A percentile compares a stretch with the other conserved stretches of the same genome.
Conservation (phyloP, 345 rosid species). For the Tarenaya hassleriana region DNA sequence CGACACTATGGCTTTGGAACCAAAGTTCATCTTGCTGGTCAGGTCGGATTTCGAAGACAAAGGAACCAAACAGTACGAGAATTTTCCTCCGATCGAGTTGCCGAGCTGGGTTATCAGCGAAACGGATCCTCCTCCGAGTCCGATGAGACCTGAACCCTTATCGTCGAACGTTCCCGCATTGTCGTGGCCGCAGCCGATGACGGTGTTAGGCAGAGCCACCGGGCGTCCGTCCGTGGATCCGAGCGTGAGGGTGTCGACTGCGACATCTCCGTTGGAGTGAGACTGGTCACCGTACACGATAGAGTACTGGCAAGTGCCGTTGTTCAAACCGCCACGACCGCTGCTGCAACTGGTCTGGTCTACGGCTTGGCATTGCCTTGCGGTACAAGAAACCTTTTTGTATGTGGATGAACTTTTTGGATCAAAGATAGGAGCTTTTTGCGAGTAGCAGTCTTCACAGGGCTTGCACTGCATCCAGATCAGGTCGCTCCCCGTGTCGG, state of each 20-base stretch:
- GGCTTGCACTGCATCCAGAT: constrained; percentile 30
- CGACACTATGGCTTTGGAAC: constrained; percentile 39
- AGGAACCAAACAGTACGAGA: constrained; percentile 62
- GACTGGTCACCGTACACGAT: constrained; percentile 36
- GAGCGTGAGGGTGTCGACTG: constrained; percentile 40
- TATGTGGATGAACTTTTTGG: constrained; percentile 23
- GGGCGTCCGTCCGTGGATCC: constrained; percentile 35
- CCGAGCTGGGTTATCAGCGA: constrained; percentile 49
- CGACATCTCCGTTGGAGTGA: constrained; percentile 35
- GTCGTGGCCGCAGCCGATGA: constrained; percentile 50
- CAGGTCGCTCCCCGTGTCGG: constrained; percentile 32
- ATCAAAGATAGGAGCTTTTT: constrained; percentile 25
- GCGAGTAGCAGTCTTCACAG: constrained; percentile 27
- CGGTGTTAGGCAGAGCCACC: constrained; percentile 24
- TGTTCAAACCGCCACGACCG: constrained; percentile 12
- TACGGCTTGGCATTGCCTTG: constrained; percentile 17
- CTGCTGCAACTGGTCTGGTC: constrained; percentile 8
- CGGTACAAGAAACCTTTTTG: constrained; percentile 21
- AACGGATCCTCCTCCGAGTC: constrained; percentile 48
- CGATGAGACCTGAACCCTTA: constrained; percentile 45
- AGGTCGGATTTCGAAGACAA: constrained; percentile 14
- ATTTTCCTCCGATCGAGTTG: constrained; percentile 35
- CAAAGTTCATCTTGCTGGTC: constrained; percentile 48
- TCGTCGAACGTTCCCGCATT: constrained; percentile 37
- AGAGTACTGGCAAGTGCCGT: constrained; percentile 27